Percentiles rank a stretch among this genome's conserved stretches.
Evolutionary conservation across 177 flowering plant genomes (phyloP).

Genomic region (Tripterygium wilfordii): DNA sequence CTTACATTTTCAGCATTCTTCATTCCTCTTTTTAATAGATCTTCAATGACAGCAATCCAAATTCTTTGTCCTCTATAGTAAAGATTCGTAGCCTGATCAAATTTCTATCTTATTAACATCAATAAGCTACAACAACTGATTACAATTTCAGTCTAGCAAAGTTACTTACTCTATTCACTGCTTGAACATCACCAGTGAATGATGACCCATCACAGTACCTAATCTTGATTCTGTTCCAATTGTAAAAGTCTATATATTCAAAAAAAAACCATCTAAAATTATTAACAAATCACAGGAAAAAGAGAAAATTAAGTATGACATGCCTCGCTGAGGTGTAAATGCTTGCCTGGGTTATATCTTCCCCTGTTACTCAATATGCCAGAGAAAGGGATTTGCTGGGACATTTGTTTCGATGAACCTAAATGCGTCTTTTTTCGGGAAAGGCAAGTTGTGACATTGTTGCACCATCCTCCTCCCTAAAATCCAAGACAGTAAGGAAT

Average conservation of each 20-base stretch:
- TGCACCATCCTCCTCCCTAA: constrained; percentile 99
- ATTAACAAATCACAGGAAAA: neutral
- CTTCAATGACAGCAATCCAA: constrained; percentile 69
- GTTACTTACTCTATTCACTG: constrained; percentile 71
- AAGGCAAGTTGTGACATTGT: constrained; percentile 70
- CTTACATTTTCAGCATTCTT: constrained; percentile 72
- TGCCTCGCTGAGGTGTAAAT: neutral
- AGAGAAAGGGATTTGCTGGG: constrained; percentile 50
- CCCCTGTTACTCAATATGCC: constrained; percentile 61
- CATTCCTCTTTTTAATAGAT: constrained; percentile 81
- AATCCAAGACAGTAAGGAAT: neutral
- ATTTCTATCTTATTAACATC: constrained; percentile 2
- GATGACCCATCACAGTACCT: constrained; percentile 96
- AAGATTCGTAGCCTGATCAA: constrained; percentile 58
- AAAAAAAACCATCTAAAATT: neutral
- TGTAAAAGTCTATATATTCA: constrained; percentile 63
- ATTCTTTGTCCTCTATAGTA: constrained; percentile 88
- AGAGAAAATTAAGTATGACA: neutral
- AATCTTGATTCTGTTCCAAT: constrained; percentile 86
- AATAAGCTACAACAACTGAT: neutral
- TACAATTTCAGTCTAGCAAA: neutral
- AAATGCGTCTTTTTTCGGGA: constrained; percentile 50
- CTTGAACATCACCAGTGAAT: constrained; percentile 88
- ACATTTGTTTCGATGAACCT: constrained; percentile 86
- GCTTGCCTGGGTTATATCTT: constrained; percentile 60